These are phyloP conservation scores for Oryza australiensis DNA, from an alignment of 176 grass and related monocot species.

Conservation along the genomic window DNA sequence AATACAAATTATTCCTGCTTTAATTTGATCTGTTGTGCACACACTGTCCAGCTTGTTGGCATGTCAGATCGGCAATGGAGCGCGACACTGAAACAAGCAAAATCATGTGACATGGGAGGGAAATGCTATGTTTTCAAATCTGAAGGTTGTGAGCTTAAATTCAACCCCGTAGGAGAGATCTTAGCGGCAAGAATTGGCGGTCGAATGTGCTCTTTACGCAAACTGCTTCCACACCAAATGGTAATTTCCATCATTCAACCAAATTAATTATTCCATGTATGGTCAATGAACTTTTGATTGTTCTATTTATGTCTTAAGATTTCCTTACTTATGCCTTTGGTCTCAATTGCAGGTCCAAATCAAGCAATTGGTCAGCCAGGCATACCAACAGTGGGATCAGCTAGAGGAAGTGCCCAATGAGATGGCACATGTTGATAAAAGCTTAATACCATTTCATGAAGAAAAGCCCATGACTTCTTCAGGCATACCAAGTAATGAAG, in stretches of 20 bases:
- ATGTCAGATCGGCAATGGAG: slow-evolving; percentile 48
- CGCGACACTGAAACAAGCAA: slow-evolving; percentile 49
- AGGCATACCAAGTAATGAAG: slow-evolving; percentile 19
- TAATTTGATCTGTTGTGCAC: neutral
- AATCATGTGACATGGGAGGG: slow-evolving; percentile 41
- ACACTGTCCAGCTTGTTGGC: slow-evolving; percentile 29
- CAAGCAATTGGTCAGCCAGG: slow-evolving; percentile 24
- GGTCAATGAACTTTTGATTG: neutral
- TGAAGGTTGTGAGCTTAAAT: slow-evolving; percentile 30
- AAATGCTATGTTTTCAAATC: slow-evolving; percentile 43
- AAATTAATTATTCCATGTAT: neutral
- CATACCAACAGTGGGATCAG: slow-evolving; percentile 39
- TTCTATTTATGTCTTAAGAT: neutral
- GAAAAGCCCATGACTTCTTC: slow-evolving; percentile 23
- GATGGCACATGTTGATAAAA: neutral
- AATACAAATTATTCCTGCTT: neutral
- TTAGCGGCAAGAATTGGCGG: slow-evolving; percentile 9
- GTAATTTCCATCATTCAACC: slow-evolving; percentile 3
- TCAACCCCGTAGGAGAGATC: slow-evolving; percentile 35
- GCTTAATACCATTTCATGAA: neutral
- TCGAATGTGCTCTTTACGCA: neutral
- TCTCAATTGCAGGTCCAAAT: slow-evolving; percentile 25
- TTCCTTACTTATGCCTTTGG: neutral
- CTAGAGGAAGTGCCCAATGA: slow-evolving; percentile 33
- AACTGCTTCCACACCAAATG: slow-evolving; percentile 20